Evolutionary conservation across 106 monocot genomes (phyloP), one percentile per base, ranked within the genome.

Genomic region (Allium sativum): DNA sequence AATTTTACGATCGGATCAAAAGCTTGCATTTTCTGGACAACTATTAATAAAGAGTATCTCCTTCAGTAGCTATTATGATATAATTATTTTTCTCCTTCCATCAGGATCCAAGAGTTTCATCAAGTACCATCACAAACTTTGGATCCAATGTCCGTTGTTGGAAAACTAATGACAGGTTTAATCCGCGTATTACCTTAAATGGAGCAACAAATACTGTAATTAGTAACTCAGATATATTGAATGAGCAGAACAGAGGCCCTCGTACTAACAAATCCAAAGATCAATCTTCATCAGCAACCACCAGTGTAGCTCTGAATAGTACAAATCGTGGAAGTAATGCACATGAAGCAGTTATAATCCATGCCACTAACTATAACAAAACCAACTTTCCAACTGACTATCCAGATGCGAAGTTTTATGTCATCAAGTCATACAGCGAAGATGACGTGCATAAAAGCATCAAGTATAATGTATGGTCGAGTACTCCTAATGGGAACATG

Each of bases 371-470:
- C 10, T 89, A 73, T 51, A 89, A 89, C 16, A 77, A 50, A 55
- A 72, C 65, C 53, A 78, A 85, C 52, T 83, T 93, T 31, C 50
- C 78, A 6, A 68, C 81, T 75, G 82, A 81, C 9, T 78, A 76
- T 70, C 67, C 75, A 56, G 68, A 71, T 72, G 89, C 89, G 1
- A 89, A 83, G 40, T 93, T 93, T 51, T 89, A 78, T 70, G 80
- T 93, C 12, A 86, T 93, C 14, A 93, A 93, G 45, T 93, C 93
- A 6, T 89, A 93, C 20, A 89, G 93, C 42, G 93, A 93, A 66
- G 89, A 93, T 74, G 93, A 93, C 54, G 89, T 93, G 42, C 93
- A 89, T 62, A 93, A 93, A 80, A 93, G 89, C 67, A 86, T 93
- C 42, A 93, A 93, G 42, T 93, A 93, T 79, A 78, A 78, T 59